Percentiles rank a stretch among this genome's conserved stretches.
Conservation (phyloP, 257 asterid species). For the Capsicum baccatum region DNA sequence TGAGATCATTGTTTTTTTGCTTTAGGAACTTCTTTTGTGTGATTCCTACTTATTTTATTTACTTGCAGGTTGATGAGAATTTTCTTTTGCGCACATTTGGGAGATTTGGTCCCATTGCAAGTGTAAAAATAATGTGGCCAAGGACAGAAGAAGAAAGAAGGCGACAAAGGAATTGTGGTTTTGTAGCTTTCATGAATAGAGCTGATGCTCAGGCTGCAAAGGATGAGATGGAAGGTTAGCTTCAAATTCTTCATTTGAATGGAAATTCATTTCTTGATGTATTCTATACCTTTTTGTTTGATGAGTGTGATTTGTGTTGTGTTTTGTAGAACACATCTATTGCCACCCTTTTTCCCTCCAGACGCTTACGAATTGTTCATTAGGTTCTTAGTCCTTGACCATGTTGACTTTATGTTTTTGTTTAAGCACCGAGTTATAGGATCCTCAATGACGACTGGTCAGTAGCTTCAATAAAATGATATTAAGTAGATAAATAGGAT, state of each 20-base stretch:
- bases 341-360: not conserved
- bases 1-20: not conserved
- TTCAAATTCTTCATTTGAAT: not conserved
- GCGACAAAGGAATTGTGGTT: slow-evolving; percentile 91
- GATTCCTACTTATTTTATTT: slow-evolving; percentile 12
- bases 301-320: not conserved
- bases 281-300: not conserved
- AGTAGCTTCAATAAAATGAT: not conserved
- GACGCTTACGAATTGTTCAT: not conserved
- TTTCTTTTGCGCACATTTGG: slow-evolving; percentile 95
- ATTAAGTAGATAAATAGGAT: not conserved
- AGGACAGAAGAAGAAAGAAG: slow-evolving; percentile 92
- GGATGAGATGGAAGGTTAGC: slow-evolving; percentile 95
- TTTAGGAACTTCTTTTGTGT: slow-evolving; percentile 1
- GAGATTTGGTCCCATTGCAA: slow-evolving; percentile 97
- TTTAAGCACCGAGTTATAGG: not conserved
- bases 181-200: slow-evolving; percentile 97
- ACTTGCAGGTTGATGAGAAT: slow-evolving; percentile 82
- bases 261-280: not conserved
- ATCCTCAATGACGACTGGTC: not conserved
- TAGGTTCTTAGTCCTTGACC: not conserved
- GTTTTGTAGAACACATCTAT: not conserved
- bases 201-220: slow-evolving; percentile 93
- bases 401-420: not conserved
- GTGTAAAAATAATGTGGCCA: slow-evolving; percentile 99